These are phyloP conservation scores for Cladorrhinum sp. DNA, from an alignment of 2,329 filamentous ascomycete genomes.

Conservation along the genomic window DNA sequence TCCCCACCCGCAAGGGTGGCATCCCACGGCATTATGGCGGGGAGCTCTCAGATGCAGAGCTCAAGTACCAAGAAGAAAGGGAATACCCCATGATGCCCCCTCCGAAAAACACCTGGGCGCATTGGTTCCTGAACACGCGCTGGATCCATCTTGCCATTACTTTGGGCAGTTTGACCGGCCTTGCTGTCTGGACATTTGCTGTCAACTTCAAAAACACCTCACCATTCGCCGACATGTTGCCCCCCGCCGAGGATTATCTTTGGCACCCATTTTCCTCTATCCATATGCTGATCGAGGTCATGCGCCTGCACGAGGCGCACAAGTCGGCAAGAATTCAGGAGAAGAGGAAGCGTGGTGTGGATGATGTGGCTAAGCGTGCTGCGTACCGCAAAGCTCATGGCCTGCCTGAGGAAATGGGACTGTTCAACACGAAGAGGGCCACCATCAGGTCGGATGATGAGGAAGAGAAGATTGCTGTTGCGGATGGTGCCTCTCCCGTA, in stretches of 20 bases:
- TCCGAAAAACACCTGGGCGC: slow-evolving; percentile 73
- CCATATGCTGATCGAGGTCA: slow-evolving; percentile 65
- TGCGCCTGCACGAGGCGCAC: slow-evolving; percentile 73
- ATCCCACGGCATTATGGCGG: slow-evolving; percentile 72
- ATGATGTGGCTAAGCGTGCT: slow-evolving; percentile 83
- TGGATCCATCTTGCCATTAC: slow-evolving; percentile 79
- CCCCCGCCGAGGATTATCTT: slow-evolving; percentile 65
- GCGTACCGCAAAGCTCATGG: slow-evolving; percentile 86
- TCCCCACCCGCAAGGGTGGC: slow-evolving; percentile 51
- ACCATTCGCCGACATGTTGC: slow-evolving; percentile 76
- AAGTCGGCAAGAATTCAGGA: slow-evolving; percentile 66
- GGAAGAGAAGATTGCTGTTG: slow-evolving; percentile 20
- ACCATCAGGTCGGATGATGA: slow-evolving; percentile 22
- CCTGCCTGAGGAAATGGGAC: slow-evolving; percentile 59
- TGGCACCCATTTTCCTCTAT: slow-evolving; percentile 67
- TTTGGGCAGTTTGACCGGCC: slow-evolving; percentile 66
- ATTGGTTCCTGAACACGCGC: slow-evolving; percentile 79
- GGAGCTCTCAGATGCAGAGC: slow-evolving; percentile 62
- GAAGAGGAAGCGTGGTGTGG: slow-evolving; percentile 68
- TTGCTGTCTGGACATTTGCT: slow-evolving; percentile 71
- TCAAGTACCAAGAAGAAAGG: slow-evolving; percentile 61
- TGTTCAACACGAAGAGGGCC: slow-evolving; percentile 37
- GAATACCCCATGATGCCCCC: slow-evolving; percentile 90
- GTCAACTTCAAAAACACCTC: slow-evolving; percentile 77
- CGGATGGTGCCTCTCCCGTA: slow-evolving; percentile 34